These are phyloP conservation scores for Elasticomyces elasticus DNA, from an alignment of 495 filamentous ascomycete species.

Conservation along the genomic window DNA sequence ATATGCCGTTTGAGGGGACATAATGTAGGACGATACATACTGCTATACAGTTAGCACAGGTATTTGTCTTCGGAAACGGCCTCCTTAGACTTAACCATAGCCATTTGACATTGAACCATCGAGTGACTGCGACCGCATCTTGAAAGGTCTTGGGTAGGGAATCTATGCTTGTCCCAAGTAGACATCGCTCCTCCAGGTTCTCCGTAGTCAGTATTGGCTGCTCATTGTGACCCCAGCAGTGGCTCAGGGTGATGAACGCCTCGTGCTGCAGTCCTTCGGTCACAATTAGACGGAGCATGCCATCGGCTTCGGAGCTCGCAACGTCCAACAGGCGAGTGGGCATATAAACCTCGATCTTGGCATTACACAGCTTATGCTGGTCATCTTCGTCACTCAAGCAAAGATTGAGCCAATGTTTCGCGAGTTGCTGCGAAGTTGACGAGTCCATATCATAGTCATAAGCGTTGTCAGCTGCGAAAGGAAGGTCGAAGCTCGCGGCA, in stretches of 20 bases:
- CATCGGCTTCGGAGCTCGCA: background rate
- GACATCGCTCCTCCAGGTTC: background rate
- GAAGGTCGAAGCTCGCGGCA: background rate
- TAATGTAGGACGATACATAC: too few species aligned
- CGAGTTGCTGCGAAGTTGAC: background rate
- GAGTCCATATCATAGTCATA: background rate
- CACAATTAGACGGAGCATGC: background rate
- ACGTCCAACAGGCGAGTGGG: background rate
- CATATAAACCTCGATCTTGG: background rate
- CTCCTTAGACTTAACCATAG: too few species aligned
- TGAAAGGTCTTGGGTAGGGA: background rate
- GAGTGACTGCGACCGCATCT: background rate
- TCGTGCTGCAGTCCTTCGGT: background rate
- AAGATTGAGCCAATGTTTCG: background rate
- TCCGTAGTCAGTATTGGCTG: background rate
- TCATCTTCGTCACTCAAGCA: background rate
- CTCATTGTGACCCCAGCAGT: background rate
- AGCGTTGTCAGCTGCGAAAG: background rate
- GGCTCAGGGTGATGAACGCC: background rate
- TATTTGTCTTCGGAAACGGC: too few species aligned
- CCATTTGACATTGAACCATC: background rate
- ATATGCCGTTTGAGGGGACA: too few species aligned
- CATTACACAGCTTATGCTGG: background rate
- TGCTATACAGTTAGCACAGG: too few species aligned
- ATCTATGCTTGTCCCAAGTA: background rate